These are phyloP conservation scores for Lolium multiflorum DNA, from an alignment of 176 grass and related monocot genomes.

Conservation along the genomic window DNA sequence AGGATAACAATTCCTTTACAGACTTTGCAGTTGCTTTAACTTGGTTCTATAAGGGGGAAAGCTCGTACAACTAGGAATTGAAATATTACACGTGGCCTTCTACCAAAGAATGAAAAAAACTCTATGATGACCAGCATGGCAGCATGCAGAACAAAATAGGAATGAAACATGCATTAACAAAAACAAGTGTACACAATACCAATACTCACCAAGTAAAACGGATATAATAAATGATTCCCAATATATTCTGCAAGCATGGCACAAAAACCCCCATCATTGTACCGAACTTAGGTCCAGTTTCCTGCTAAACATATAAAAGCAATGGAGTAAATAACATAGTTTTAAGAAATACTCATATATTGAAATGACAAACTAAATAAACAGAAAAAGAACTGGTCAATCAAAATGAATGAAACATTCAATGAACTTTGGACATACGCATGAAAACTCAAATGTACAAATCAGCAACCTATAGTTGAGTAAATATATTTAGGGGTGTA, in stretches of 20 bases:
- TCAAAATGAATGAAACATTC: slow-evolving; percentile 4
- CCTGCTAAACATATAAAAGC: slow-evolving; percentile 52
- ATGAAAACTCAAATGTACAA: slow-evolving; percentile 18
- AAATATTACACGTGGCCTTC: not conserved
- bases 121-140: not conserved
- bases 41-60: slow-evolving; percentile 25
- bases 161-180: slow-evolving; percentile 14
- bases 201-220: slow-evolving; percentile 92
- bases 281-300: slow-evolving; percentile 76
- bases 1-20: slow-evolving; percentile 1
- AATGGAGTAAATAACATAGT: slow-evolving; percentile 18
- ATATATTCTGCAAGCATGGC: slow-evolving; percentile 97
- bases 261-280: slow-evolving; percentile 99
- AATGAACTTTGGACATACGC: not conserved
- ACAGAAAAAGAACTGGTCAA: slow-evolving; percentile 7
- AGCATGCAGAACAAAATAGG: not conserved
- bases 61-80: slow-evolving; percentile 16
- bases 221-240: slow-evolving; percentile 99
- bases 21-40: slow-evolving; percentile 12
- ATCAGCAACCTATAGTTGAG: slow-evolving; percentile 12
- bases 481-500: slow-evolving; percentile 17
- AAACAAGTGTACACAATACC: not conserved
- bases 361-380: slow-evolving; percentile 28
- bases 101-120: slow-evolving; percentile 20
- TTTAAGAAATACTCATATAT: slow-evolving; percentile 10